Conservation (phyloP, 495 filamentous ascomycete genomes). For the Amorphotheca resinae region DNA sequence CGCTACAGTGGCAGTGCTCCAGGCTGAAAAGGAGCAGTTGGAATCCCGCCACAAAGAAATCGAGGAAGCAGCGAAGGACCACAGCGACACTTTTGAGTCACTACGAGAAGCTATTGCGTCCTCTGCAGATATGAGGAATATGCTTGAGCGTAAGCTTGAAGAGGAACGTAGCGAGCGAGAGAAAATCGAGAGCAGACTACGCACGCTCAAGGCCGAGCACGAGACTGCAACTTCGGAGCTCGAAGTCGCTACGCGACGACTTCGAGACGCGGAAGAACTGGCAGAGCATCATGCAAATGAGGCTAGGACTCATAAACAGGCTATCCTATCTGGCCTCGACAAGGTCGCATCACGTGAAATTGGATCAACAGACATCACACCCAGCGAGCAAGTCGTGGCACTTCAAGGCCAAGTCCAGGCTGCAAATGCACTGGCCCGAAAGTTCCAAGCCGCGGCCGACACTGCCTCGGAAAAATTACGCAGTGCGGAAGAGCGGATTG, state of each 20-base stretch:
- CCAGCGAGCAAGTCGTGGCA: constrained; percentile 62
- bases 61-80: constrained; percentile 51
- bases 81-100: constrained; percentile 56
- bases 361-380: constrained; percentile 36
- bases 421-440: constrained; percentile 66
- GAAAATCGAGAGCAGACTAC: constrained; percentile 63
- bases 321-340: constrained; percentile 71
- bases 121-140: constrained; percentile 56
- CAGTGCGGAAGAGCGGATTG: constrained; percentile 88
- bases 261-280: constrained; percentile 81
- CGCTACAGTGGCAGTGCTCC: constrained; percentile 56
- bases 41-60: constrained; percentile 56
- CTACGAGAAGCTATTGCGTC: constrained; percentile 70
- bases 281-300: constrained; percentile 81
- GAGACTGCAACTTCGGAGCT: constrained; percentile 75
- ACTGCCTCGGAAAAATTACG: constrained; percentile 76
- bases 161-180: constrained; percentile 73
- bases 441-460: constrained; percentile 87
- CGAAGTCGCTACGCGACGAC: constrained; percentile 54
- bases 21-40: constrained; percentile 75
- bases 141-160: constrained; percentile 71
- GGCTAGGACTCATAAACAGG: constrained; percentile 72
- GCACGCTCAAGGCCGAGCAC: constrained; percentile 70
- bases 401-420: constrained; percentile 69
- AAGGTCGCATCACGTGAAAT: constrained; percentile 46